Evolutionary conservation across 2,329 filamentous ascomycete species (phyloP), one percentile per base, ranked within the genome.

Genomic region (Cryoendolithus antarcticus): DNA sequence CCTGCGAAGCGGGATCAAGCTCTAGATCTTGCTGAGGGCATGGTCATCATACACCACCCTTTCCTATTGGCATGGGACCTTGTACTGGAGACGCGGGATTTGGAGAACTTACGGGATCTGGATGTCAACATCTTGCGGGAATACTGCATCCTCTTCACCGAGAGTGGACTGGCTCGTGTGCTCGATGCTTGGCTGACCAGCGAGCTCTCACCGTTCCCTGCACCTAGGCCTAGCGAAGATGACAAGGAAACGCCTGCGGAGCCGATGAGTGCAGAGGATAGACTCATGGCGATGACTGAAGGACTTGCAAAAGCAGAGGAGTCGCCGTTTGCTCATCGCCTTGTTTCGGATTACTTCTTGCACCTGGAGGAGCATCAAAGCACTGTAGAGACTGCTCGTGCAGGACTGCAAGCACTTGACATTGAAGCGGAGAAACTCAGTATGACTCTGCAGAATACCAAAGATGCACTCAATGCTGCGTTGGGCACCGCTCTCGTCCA

Each of bases 41-140:
- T 98, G 83, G 89, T 98, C 44, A 83, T 94, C 43, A 91, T 98
- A 57, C 88, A 89, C 51, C 86, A 96, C 51, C 84, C 86, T 0
- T 94, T 81, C 62, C 76, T 80, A 46, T 70, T 93, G 10, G 91
- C 91, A 0, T 98, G 93, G 93, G 81, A 86, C 51, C 80, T 95
- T 44, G 74, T 82, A 24, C 69, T 98, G 42, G 85, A 96, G 55
- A 96, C 89, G 83, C 75, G 82, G 49, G 88, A 95, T 58, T 66
- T 77, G 32, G 77, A 83, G 50, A 74, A 75, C 34, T 72, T 91
- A 35, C 66, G 71, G n/a, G 75, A 85, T 19, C 82, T 86, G 67
- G 88, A 96, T 54, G 72, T 76, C 32, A 75, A 74, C 32, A 67
- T 89, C n/a, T 64, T 98, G 15, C 72, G 80, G 39, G 78, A 86